Evolutionary conservation across 139 green algal species (phyloP).

Genomic region (Volvox africanus): DNA sequence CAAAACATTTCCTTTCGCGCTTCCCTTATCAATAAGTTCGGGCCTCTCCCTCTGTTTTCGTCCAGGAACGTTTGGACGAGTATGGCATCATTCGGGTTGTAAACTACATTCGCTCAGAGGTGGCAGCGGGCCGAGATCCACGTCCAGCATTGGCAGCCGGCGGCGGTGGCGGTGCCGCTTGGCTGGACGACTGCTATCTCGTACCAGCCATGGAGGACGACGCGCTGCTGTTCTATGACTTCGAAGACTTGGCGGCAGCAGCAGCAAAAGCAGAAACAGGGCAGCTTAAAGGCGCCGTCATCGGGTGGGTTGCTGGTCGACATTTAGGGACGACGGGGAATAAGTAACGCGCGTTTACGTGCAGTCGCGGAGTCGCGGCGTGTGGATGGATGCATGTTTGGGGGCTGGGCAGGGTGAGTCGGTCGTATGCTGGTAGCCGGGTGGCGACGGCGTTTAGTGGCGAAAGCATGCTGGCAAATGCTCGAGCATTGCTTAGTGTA

Average conservation of each 20-base stretch:
- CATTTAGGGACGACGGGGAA: no score
- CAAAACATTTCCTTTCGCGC: no score
- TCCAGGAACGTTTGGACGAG: slow-evolving; percentile 73
- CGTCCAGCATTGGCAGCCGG: slow-evolving; percentile 47
- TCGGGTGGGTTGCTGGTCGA: neutral
- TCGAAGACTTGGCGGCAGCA: slow-evolving; percentile 59
- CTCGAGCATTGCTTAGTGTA: no score
- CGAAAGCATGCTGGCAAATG: no score
- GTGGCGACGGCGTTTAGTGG: no score
- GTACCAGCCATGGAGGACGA: slow-evolving; percentile 80
- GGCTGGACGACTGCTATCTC: slow-evolving; percentile 76
- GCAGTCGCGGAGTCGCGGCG: no score
- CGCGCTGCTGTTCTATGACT: slow-evolving; percentile 85
- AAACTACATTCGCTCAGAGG: slow-evolving; percentile 83
- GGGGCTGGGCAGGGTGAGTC: no score
- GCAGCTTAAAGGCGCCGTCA: neutral
- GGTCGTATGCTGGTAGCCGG: no score
- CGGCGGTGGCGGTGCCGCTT: slow-evolving; percentile 30
- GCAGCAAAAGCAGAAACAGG: neutral
- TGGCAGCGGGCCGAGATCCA: slow-evolving; percentile 68
- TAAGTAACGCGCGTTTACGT: no score
- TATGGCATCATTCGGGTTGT: slow-evolving; percentile 85
- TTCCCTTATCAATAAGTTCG: no score
- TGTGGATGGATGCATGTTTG: no score
- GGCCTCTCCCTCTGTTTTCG: neutral